A percentile compares a stretch with the other conserved stretches of the same genome.
Conservation (phyloP, 345 rosid species). For the Cochlearia excelsa region DNA sequence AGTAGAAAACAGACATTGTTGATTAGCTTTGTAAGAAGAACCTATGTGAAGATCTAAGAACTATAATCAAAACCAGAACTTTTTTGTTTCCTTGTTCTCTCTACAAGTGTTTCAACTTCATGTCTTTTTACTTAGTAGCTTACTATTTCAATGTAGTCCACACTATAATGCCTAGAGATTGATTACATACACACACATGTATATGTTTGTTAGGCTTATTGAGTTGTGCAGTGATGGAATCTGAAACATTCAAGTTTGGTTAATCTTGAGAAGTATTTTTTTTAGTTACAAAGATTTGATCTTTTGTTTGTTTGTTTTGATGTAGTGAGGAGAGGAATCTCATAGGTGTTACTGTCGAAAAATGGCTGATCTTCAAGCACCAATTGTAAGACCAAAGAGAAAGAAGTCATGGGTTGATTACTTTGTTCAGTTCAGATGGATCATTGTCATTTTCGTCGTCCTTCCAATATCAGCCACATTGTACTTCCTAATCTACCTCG, state of each 20-base stretch:
- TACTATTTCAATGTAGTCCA: constrained; percentile 2
- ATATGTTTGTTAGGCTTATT: not conserved
- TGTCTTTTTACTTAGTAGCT: constrained; percentile 11
- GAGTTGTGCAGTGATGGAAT: constrained; percentile 13
- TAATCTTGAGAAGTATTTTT: not conserved
- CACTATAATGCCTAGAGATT: not conserved
- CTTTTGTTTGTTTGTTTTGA: constrained; percentile 10
- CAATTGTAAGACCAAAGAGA: constrained; percentile 77
- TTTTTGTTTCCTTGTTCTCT: constrained; percentile 10
- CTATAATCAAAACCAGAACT: constrained; percentile 12
- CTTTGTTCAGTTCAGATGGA: constrained; percentile 85
- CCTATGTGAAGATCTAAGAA: constrained; percentile 29
- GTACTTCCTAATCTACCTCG: constrained; percentile 84
- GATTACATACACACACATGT: not conserved
- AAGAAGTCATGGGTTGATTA: constrained; percentile 85
- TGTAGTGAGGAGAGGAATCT: constrained; percentile 36
- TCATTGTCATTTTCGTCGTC: constrained; percentile 81
- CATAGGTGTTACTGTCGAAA: constrained; percentile 1
- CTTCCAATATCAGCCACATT: constrained; percentile 78
- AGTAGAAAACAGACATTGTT: not conserved
- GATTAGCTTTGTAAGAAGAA: constrained; percentile 14
- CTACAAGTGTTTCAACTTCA: constrained; percentile 5
- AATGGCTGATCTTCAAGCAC: constrained; percentile 84
- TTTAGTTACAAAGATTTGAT: not conserved
- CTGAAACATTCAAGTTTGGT: constrained; percentile 17